phyloP scores from a whole-genome alignment of 208 protist species.

The Wallacemonas collosoma region DNA sequence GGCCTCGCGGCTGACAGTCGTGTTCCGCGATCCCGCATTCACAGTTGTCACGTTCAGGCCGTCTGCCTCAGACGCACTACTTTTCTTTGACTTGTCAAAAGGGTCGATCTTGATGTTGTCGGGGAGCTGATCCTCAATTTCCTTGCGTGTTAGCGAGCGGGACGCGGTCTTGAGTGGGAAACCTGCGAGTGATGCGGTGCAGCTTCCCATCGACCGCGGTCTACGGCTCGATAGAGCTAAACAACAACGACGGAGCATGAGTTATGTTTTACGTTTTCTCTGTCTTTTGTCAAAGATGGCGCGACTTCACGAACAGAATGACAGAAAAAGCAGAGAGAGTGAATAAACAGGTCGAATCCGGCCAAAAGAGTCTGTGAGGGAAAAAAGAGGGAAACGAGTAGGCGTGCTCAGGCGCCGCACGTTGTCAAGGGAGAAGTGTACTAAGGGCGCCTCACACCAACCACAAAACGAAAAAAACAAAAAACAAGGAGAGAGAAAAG shows the following conservation, averaged over 20 bases:
- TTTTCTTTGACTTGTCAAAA: neutral
- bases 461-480: constrained; percentile 7
- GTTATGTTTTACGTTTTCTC: neutral
- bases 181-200: neutral
- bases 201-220: neutral
- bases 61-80: neutral
- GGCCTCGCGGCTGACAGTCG: constrained; percentile 24
- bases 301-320: too few relatives aligned
- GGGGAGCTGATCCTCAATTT: constrained; percentile 42
- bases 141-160: constrained; percentile 26
- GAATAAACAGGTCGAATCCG: too few relatives aligned
- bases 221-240: neutral
- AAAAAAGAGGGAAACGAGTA: too few relatives aligned
- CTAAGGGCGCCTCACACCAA: too few relatives aligned
- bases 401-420: too few relatives aligned
- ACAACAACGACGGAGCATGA: neutral
- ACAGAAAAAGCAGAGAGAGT: too few relatives aligned
- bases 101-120: constrained; percentile 43
- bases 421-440: too few relatives aligned
- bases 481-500: constrained; percentile 11
- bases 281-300: neutral
- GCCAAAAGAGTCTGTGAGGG: too few relatives aligned
- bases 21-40: neutral
- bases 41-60: neutral
- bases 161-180: neutral